These are phyloP conservation scores for Vinca major DNA, from an alignment of 305 asterid genomes.

Conservation along the genomic window DNA sequence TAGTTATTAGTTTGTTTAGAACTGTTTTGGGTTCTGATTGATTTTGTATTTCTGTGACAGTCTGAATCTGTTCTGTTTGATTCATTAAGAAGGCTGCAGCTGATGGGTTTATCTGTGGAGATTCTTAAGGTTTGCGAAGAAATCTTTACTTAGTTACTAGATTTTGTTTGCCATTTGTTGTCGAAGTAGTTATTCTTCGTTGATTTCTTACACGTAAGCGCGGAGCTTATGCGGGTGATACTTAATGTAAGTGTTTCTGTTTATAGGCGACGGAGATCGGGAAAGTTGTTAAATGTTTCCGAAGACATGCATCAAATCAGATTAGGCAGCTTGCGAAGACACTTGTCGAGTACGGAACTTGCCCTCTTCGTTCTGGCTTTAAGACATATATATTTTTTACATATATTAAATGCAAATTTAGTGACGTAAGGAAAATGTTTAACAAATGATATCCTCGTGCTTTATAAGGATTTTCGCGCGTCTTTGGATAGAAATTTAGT, in stretches of 20 bases:
- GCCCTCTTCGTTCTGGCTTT: constrained; percentile 1
- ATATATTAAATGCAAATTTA: background rate
- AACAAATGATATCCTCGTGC: background rate
- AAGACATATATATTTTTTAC: background rate
- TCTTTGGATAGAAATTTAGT: background rate
- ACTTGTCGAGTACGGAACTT: constrained; percentile 27
- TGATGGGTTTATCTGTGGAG: constrained; percentile 68
- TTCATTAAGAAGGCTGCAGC: constrained; percentile 71
- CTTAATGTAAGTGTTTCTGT: constrained; percentile 3
- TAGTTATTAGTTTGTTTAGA: background rate
- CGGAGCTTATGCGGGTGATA: background rate
- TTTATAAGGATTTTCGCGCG: background rate
- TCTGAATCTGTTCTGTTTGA: constrained; percentile 46
- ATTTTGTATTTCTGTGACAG: constrained; percentile 28
- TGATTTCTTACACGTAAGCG: constrained; percentile 1
- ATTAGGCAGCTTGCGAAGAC: constrained; percentile 26
- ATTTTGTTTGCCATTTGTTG: constrained; percentile 10
- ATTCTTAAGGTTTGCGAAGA: constrained; percentile 54
- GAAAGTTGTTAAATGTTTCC: constrained; percentile 24
- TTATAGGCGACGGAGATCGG: constrained; percentile 33
- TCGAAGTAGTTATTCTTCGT: background rate
- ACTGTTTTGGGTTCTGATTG: constrained; percentile 10
- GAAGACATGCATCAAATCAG: constrained; percentile 26
- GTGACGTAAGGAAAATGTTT: background rate
- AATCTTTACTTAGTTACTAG: constrained; percentile 14